phyloP scores from a whole-genome alignment of 1,284 basidiomycete genomes.

The Xanthoconium separans region DNA sequence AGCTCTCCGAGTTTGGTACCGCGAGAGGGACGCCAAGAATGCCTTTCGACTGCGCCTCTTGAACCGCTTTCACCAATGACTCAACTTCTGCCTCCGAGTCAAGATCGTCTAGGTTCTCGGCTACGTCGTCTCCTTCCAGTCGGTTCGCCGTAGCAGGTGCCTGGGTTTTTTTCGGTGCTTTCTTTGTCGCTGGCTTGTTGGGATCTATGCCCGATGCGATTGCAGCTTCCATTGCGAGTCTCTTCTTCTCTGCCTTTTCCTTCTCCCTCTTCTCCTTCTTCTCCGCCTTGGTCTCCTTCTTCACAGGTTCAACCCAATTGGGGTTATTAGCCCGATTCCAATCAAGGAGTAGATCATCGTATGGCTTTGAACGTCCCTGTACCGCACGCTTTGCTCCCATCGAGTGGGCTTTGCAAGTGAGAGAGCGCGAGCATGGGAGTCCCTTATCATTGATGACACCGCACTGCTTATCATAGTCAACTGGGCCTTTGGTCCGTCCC shows the following conservation, averaged over 20 bases:
- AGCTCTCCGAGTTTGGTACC: slow-evolving; percentile 46
- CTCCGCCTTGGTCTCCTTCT: slow-evolving; percentile 78
- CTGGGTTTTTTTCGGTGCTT: slow-evolving; percentile 50
- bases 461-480: slow-evolving; percentile 92
- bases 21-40: slow-evolving; percentile 49
- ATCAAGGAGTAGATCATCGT: slow-evolving; percentile 87
- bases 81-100: slow-evolving; percentile 77
- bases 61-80: slow-evolving; percentile 51
- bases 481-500: slow-evolving; percentile 77
- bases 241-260: slow-evolving; percentile 77
- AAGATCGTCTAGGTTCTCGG: slow-evolving; percentile 75
- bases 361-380: slow-evolving; percentile 79
- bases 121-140: slow-evolving; percentile 54
- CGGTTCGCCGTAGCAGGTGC: slow-evolving; percentile 45
- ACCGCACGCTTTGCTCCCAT: slow-evolving; percentile 97
- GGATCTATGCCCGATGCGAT: slow-evolving; percentile 56
- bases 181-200: slow-evolving; percentile 49
- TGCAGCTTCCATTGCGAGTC: slow-evolving; percentile 62
- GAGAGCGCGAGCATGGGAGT: slow-evolving; percentile 90
- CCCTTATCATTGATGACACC: slow-evolving; percentile 98
- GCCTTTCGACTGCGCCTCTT: slow-evolving; percentile 54
- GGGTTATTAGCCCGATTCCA: slow-evolving; percentile 94
- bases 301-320: slow-evolving; percentile 91
- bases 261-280: slow-evolving; percentile 77
- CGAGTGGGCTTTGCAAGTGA: slow-evolving; percentile 98